Evolutionary conservation across 768 basidiomycete genomes (phyloP).

Genomic region (Kwoniella shandongensis): DNA sequence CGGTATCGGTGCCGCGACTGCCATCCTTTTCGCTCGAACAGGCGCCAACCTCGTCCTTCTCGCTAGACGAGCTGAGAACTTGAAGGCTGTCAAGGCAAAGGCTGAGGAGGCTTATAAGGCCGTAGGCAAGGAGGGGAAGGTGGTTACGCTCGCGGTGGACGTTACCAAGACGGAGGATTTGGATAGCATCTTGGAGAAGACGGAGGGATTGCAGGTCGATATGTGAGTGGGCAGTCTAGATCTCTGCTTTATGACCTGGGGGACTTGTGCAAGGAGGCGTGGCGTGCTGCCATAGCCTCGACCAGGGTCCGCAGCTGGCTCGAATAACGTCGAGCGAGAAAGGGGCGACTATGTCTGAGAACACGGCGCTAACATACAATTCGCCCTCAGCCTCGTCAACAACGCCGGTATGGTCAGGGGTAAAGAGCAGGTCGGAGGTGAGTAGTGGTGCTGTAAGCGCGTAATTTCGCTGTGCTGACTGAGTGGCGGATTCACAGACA

Average conservation of each 20-base stretch:
- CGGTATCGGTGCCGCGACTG: slow-evolving; percentile 82
- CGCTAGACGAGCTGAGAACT: slow-evolving; percentile 72
- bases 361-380: too few relatives aligned
- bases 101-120: slow-evolving; percentile 71
- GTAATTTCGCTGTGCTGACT: neutral
- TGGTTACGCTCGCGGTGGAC: slow-evolving; percentile 71
- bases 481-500: slow-evolving; percentile 14
- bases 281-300: too few relatives aligned
- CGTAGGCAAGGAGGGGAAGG: slow-evolving; percentile 73
- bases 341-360: too few relatives aligned
- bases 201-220: slow-evolving; percentile 66
- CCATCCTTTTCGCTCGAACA: slow-evolving; percentile 86
- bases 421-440: slow-evolving; percentile 74
- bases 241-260: too few relatives aligned
- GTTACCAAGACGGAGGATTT: slow-evolving; percentile 68
- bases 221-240: slow-evolving; percentile 62
- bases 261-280: too few relatives aligned
- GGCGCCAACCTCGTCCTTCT: slow-evolving; percentile 85
- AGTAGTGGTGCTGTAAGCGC: too few relatives aligned
- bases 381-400: slow-evolving; percentile 59
- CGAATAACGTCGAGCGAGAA: too few relatives aligned
- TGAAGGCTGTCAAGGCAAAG: slow-evolving; percentile 68
- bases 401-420: slow-evolving; percentile 91
- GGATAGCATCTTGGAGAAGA: slow-evolving; percentile 62
- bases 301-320: too few relatives aligned